These are phyloP conservation scores for Petunia hybrid DNA, from an alignment of 305 asterid species.

Conservation along the genomic window DNA sequence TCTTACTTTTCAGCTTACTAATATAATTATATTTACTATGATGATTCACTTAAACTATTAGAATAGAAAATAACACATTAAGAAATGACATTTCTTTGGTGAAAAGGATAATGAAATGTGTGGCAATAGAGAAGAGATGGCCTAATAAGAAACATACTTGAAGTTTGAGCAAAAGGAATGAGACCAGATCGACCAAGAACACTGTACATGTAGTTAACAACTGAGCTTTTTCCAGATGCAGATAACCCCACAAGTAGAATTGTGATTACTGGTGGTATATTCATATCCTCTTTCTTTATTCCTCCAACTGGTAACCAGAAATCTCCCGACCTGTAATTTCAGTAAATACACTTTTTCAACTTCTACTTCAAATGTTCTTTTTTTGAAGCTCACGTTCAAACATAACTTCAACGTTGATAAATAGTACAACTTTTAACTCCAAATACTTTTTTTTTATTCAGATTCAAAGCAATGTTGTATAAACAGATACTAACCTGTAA, in stretches of 20 bases:
- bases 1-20: too few species aligned
- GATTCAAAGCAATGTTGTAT: not conserved
- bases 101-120: not conserved
- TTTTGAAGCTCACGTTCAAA: not conserved
- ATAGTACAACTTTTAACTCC: not conserved
- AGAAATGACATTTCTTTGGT: not conserved
- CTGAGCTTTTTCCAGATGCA: constrained; percentile 67
- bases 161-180: constrained; percentile 82
- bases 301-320: constrained; percentile 81
- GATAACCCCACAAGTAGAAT: constrained; percentile 54
- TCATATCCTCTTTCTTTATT: constrained; percentile 61
- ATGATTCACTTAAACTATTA: too few species aligned
- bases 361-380: too few species aligned
- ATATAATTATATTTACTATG: too few species aligned
- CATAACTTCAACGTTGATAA: not conserved
- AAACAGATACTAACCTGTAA: constrained; percentile 33
- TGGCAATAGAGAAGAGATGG: not conserved
- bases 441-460: not conserved
- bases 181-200: constrained; percentile 76
- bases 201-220: constrained; percentile 70
- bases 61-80: too few species aligned
- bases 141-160: constrained; percentile 53
- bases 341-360: too few species aligned
- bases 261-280: constrained; percentile 56
- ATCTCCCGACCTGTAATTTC: constrained; percentile 53